Percentiles rank a stretch among this genome's conserved stretches.
Conservation (phyloP, 2,329 filamentous ascomycete species). For the Diaporthe sp. region DNA sequence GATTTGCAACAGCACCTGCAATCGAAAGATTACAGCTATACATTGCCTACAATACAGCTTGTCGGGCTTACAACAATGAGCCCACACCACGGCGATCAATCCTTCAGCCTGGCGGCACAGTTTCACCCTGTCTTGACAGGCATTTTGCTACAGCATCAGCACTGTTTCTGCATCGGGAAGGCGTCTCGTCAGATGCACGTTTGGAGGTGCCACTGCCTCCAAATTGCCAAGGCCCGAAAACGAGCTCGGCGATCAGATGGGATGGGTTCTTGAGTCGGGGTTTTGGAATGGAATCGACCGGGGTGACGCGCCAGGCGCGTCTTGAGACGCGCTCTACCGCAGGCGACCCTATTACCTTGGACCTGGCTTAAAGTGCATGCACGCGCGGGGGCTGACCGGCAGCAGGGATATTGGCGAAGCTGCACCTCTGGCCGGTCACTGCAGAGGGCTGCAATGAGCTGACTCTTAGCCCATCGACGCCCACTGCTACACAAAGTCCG, state of each 20-base stretch:
- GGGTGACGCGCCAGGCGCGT: slow-evolving; percentile 40
- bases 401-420: slow-evolving; percentile 22
- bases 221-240: slow-evolving; percentile 33
- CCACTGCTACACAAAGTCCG: slow-evolving; percentile 32
- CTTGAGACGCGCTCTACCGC: slow-evolving; percentile 23
- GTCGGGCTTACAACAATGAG: slow-evolving; percentile 10
- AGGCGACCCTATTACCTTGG: slow-evolving; percentile 28
- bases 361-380: slow-evolving; percentile 31
- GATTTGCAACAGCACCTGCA: background rate
- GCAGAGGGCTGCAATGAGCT: slow-evolving; percentile 16
- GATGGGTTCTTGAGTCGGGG: slow-evolving; percentile 33
- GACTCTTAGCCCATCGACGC: slow-evolving; percentile 17
- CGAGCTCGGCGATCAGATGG: slow-evolving; percentile 35
- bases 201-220: slow-evolving; percentile 26
- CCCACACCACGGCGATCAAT: slow-evolving; percentile 24
- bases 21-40: background rate
- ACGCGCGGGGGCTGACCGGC: slow-evolving; percentile 30
- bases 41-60: background rate
- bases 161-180: slow-evolving; percentile 21
- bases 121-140: slow-evolving; percentile 18
- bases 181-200: slow-evolving; percentile 22
- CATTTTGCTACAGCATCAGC: slow-evolving; percentile 36
- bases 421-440: slow-evolving; percentile 2
- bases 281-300: slow-evolving; percentile 19
- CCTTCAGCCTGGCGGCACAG: background rate